Conservation (phyloP, 208 protist genomes). For the Sergeia podlipaevii region DNA sequence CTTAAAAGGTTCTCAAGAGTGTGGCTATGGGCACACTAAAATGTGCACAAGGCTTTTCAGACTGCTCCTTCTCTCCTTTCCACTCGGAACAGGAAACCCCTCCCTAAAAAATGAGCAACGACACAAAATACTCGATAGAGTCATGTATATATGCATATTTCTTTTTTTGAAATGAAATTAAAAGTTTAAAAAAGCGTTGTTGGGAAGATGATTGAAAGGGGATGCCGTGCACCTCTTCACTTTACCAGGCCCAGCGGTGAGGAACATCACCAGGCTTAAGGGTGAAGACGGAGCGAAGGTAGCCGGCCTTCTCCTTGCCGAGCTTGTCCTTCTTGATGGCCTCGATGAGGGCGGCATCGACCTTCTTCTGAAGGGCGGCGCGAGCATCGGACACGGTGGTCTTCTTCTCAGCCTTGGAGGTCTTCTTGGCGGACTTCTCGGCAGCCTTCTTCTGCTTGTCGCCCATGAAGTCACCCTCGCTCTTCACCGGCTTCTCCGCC, state of each 20-base stretch:
- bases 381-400: constrained; percentile 59
- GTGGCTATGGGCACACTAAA: no score
- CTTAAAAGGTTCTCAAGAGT: no score
- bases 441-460: constrained; percentile 71
- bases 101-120: no score
- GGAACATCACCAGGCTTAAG: constrained; percentile 76
- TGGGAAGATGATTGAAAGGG: no score
- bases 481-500: constrained; percentile 72
- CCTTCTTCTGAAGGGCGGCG: constrained; percentile 72
- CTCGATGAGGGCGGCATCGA: constrained; percentile 67
- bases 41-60: no score
- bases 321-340: constrained; percentile 70
- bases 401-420: constrained; percentile 30
- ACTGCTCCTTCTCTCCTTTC: no score
- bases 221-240: no score
- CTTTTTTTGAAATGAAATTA: no score
- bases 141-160: no score
- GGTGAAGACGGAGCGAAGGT: constrained; percentile 85
- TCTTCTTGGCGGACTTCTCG: constrained; percentile 73
- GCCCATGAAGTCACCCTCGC: constrained; percentile 83
- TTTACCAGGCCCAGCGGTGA: constrained; percentile 87
- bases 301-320: constrained; percentile 72
- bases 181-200: no score
- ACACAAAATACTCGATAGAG: no score
- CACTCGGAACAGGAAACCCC: no score